phyloP scores from a whole-genome alignment of 2,329 filamentous ascomycete genomes.

The Fusarium burgessii region DNA sequence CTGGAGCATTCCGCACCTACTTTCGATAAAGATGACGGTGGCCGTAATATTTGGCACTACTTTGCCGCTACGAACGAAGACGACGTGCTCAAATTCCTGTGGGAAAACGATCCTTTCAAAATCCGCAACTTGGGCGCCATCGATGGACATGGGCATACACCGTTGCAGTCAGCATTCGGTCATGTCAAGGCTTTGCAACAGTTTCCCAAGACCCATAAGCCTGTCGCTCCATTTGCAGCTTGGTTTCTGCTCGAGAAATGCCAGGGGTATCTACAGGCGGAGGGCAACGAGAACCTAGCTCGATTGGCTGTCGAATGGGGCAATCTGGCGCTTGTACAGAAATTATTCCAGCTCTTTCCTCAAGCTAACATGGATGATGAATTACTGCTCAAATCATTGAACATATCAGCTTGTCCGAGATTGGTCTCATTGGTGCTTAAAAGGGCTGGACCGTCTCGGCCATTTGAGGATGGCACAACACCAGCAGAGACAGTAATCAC shows the following conservation, averaged over 20 bases:
- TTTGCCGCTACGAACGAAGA: constrained; percentile 51
- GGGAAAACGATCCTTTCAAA: constrained; percentile 46
- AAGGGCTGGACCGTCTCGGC: constrained; percentile 29
- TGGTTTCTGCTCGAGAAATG: constrained; percentile 34
- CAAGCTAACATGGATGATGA: constrained; percentile 24
- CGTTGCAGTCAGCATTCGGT: constrained; percentile 49
- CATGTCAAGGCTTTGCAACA: constrained; percentile 16
- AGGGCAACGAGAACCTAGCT: constrained; percentile 15
- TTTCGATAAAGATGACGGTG: constrained; percentile 46
- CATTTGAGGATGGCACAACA: constrained; percentile 34
- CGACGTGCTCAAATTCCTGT: constrained; percentile 48
- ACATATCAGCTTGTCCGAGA: constrained; percentile 38
- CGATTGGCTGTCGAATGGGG: constrained; percentile 48
- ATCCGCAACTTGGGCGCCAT: constrained; percentile 44
- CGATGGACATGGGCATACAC: constrained; percentile 44
- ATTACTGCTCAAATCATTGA: constrained; percentile 44
- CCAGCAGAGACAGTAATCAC: constrained; percentile 49
- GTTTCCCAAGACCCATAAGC: not conserved
- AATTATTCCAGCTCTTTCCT: constrained; percentile 23
- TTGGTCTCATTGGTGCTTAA: constrained; percentile 45
- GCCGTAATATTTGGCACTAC: constrained; percentile 55
- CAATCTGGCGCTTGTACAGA: constrained; percentile 35
- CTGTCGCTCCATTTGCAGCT: constrained; percentile 15
- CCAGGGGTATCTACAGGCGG: not conserved
- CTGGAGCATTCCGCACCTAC: constrained; percentile 45